Evolutionary conservation across 495 filamentous ascomycete species (phyloP).

Genomic region (Aspergillus olivimuriae): DNA sequence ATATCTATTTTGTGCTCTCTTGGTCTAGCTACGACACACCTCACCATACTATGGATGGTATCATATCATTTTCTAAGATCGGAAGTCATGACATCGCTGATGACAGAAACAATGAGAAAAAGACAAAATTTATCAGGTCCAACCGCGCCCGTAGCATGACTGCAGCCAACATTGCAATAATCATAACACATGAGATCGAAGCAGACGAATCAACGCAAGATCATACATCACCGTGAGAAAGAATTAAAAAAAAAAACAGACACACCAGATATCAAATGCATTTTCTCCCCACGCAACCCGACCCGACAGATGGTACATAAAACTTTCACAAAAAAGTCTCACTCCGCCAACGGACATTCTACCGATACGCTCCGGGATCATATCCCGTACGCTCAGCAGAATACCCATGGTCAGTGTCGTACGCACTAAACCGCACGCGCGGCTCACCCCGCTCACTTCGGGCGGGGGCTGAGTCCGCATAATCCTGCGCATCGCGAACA

Average conservation of each 20-base stretch:
- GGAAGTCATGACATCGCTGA: too few species aligned
- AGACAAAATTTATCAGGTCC: too few species aligned
- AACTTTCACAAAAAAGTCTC: neutral
- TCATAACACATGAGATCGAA: conserved; percentile 11
- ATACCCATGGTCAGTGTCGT: conserved; percentile 15
- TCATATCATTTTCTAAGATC: too few species aligned
- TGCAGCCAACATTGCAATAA: conserved; percentile 3
- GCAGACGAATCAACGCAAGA: neutral
- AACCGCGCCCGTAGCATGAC: too few species aligned
- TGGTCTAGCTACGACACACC: too few species aligned
- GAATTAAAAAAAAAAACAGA: neutral
- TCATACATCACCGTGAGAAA: neutral
- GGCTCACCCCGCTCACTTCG: conserved; percentile 8
- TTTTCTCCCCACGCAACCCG: too few species aligned
- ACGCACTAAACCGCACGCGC: conserved; percentile 16
- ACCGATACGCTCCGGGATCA: conserved; percentile 31
- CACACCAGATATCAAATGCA: neutral
- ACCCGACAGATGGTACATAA: neutral
- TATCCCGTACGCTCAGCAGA: too few species aligned
- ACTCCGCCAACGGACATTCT: neutral
- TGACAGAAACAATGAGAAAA: too few species aligned
- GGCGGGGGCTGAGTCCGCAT: conserved; percentile 20
- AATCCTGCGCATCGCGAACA: conserved; percentile 23
- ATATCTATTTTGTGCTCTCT: too few species aligned
- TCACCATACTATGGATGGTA: too few species aligned